Percentiles rank a stretch among this genome's conserved stretches.
phyloP scores from a whole-genome alignment of 2,329 filamentous ascomycete genomes.

The Hymenoscyphus fraxineus region DNA sequence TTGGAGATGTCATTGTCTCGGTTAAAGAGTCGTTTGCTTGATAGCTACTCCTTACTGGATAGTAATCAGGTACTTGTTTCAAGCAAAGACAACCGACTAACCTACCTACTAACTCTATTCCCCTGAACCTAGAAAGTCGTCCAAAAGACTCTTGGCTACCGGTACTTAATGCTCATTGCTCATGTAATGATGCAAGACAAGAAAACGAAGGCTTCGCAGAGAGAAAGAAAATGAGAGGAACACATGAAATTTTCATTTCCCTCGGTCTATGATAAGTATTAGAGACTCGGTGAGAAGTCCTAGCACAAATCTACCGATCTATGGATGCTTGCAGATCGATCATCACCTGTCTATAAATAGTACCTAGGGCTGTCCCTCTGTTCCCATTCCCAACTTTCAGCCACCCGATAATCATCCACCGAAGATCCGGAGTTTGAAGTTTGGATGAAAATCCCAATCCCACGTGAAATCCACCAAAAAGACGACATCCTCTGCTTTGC shows the following conservation, averaged over 20 bases:
- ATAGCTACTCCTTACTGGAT: neutral
- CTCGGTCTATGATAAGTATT: too few species aligned
- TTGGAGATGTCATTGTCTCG: neutral
- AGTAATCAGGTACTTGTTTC: slow-evolving; percentile 2
- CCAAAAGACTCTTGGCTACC: too few species aligned
- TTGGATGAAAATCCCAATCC: neutral
- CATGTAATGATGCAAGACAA: too few species aligned
- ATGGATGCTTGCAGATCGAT: neutral
- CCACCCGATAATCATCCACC: neutral
- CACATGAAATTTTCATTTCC: too few species aligned
- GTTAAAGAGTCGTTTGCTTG: neutral
- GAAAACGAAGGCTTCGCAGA: too few species aligned
- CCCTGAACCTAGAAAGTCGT: neutral
- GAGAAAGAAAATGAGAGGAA: too few species aligned
- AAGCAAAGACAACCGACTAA: slow-evolving; percentile 1
- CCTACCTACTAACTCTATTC: too few species aligned
- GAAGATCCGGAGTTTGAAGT: neutral
- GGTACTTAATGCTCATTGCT: too few species aligned
- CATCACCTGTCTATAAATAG: slow-evolving; percentile 2
- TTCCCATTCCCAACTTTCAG: neutral
- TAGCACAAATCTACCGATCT: too few species aligned
- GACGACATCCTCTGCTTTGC: neutral
- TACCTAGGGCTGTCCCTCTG: neutral
- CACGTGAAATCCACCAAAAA: neutral
- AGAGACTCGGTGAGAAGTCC: too few species aligned